Conservation (phyloP, 441 rosid species). For the Gossypium schwendimanii region DNA sequence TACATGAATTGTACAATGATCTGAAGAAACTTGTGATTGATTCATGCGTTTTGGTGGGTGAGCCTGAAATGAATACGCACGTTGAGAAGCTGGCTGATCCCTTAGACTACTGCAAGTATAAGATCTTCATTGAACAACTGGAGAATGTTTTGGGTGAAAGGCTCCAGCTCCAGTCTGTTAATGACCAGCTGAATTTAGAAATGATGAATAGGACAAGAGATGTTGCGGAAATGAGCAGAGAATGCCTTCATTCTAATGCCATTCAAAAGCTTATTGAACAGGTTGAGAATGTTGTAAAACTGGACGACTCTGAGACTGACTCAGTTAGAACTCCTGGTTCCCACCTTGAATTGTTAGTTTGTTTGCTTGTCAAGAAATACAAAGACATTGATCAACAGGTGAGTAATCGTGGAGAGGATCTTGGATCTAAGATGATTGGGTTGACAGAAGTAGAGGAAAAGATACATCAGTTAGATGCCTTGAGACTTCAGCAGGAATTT, state of each 20-base stretch:
- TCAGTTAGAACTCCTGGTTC: slow-evolving; percentile 38
- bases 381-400: slow-evolving; percentile 38
- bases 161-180: slow-evolving; percentile 50
- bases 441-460: slow-evolving; percentile 48
- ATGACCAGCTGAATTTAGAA: slow-evolving; percentile 48
- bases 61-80: slow-evolving; percentile 22
- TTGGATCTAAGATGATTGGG: slow-evolving; percentile 46
- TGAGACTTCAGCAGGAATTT: slow-evolving; percentile 58
- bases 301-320: slow-evolving; percentile 32
- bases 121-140: slow-evolving; percentile 45
- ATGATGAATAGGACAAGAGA: slow-evolving; percentile 45
- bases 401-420: slow-evolving; percentile 34
- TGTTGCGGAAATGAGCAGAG: slow-evolving; percentile 47
- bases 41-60: slow-evolving; percentile 36
- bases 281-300: slow-evolving; percentile 54
- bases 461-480: slow-evolving; percentile 32
- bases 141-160: slow-evolving; percentile 50
- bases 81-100: slow-evolving; percentile 34
- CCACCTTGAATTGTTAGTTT: slow-evolving; percentile 55
- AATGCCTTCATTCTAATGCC: slow-evolving; percentile 40
- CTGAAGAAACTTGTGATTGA: slow-evolving; percentile 48
- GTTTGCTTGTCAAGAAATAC: slow-evolving; percentile 56
- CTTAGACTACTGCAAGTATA: slow-evolving; percentile 38
- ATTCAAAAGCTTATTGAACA: slow-evolving; percentile 53
- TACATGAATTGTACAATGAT: slow-evolving; percentile 41